phyloP scores from a whole-genome alignment of 2,329 filamentous ascomycete species.

The Aspergillus sp. region DNA sequence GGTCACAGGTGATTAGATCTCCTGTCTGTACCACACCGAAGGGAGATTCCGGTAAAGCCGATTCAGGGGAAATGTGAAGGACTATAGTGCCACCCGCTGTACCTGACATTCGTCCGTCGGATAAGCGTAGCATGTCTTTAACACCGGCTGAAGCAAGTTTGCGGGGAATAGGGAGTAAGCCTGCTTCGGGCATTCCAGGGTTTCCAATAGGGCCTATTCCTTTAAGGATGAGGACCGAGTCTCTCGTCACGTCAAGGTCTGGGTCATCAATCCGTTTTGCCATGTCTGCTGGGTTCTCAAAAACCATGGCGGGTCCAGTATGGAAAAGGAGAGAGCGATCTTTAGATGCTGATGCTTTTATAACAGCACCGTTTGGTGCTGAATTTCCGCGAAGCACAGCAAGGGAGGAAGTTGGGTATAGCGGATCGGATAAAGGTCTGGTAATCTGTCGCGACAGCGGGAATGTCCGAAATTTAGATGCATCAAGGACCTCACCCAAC shows the following conservation, averaged over 20 bases:
- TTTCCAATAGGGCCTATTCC: constrained; percentile 45
- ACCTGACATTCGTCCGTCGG: constrained; percentile 49
- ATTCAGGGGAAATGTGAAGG: constrained; percentile 47
- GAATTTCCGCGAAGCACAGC: constrained; percentile 42
- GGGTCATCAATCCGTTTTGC: constrained; percentile 41
- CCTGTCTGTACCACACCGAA: constrained; percentile 44
- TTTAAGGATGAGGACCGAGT: constrained; percentile 43
- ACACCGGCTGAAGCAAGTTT: constrained; percentile 43
- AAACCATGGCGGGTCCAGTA: constrained; percentile 41
- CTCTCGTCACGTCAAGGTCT: constrained; percentile 34
- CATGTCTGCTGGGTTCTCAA: constrained; percentile 42
- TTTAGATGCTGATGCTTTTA: constrained; percentile 46
- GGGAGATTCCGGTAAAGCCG: constrained; percentile 39
- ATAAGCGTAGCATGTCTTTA: constrained; percentile 46
- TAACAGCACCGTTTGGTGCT: constrained; percentile 41
- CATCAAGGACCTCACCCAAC: constrained; percentile 39
- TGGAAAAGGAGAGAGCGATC: constrained; percentile 38
- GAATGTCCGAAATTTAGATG: constrained; percentile 35
- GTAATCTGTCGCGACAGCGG: constrained; percentile 37
- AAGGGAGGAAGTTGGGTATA: constrained; percentile 40
- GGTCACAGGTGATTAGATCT: constrained; percentile 41
- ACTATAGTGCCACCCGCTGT: constrained; percentile 50
- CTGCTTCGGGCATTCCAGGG: constrained; percentile 47
- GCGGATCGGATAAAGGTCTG: constrained; percentile 37
- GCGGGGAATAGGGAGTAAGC: constrained; percentile 44